Evolutionary conservation across 164 flowering plant species (phyloP).

Genomic region (Umbellularia californica): DNA sequence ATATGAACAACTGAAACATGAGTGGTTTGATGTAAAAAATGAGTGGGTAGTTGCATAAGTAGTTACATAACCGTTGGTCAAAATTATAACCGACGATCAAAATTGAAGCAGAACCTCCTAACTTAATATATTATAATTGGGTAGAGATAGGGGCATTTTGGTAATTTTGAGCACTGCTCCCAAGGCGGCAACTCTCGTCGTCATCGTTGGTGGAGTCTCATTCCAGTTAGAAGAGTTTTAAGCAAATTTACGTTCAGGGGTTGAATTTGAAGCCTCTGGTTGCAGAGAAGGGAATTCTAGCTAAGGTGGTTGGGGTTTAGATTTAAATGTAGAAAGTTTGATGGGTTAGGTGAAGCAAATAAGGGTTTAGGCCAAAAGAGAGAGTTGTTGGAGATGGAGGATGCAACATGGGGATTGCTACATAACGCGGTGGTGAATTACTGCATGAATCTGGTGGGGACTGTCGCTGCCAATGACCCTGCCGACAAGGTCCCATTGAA

Average conservation of each 20-base stretch:
- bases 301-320: neutral
- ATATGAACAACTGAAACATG: too few species aligned
- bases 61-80: too few species aligned
- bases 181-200: constrained; percentile 49
- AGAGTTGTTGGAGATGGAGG: constrained; percentile 52
- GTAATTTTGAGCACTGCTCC: constrained; percentile 18
- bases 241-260: constrained; percentile 55
- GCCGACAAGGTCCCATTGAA: constrained; percentile 59
- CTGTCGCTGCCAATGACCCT: constrained; percentile 84
- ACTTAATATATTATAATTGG: too few species aligned
- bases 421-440: constrained; percentile 59
- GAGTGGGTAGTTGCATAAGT: too few species aligned
- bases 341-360: neutral
- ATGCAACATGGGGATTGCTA: constrained; percentile 79
- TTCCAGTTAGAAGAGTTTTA: constrained; percentile 48
- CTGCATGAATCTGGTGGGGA: constrained; percentile 83
- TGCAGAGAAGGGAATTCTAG: constrained; percentile 18
- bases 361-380: constrained; percentile 21
- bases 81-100: too few species aligned
- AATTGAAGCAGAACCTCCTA: too few species aligned
- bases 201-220: constrained; percentile 40
- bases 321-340: constrained; percentile 16
- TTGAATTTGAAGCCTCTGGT: constrained; percentile 56
- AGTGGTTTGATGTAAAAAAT: too few species aligned
- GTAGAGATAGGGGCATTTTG: constrained; percentile 20